These are phyloP conservation scores for Chlorella sp. DNA, from an alignment of 139 green algal species.

Conservation along the genomic window DNA sequence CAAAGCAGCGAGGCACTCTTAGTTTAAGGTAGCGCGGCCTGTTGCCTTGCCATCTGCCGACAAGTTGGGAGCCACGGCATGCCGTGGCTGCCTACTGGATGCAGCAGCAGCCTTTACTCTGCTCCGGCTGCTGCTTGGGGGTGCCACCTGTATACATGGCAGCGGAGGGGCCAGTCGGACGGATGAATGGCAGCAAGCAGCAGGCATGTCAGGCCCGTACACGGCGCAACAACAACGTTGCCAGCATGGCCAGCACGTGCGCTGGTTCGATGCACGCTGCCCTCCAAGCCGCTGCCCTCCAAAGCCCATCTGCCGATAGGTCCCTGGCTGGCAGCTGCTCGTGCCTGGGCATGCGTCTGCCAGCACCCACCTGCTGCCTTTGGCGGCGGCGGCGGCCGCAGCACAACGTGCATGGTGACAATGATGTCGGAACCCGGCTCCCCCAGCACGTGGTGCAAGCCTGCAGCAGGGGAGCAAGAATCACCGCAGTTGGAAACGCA, in stretches of 20 bases:
- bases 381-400: conserved; percentile 23
- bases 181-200: neutral
- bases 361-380: conserved; percentile 20
- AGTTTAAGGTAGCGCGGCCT: too few relatives aligned
- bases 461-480: neutral
- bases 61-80: neutral
- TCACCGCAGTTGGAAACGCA: neutral
- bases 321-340: neutral
- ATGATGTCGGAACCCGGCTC: conserved; percentile 4
- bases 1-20: too few relatives aligned
- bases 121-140: neutral
- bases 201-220: neutral
- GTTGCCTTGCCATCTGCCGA: too few relatives aligned
- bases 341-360: neutral
- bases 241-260: neutral
- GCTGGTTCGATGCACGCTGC: neutral
- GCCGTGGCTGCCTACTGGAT: neutral
- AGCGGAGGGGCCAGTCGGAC: neutral
- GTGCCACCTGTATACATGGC: neutral
- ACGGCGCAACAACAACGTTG: neutral
- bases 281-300: neutral
- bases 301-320: neutral
- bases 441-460: conserved; percentile 21
- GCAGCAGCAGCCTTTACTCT: conserved; percentile 20
- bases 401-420: conserved; percentile 39